A percentile compares a stretch with the other conserved stretches of the same genome.
phyloP scores from a whole-genome alignment of 1,139 yeast species.

The Protomyces inundatus region DNA sequence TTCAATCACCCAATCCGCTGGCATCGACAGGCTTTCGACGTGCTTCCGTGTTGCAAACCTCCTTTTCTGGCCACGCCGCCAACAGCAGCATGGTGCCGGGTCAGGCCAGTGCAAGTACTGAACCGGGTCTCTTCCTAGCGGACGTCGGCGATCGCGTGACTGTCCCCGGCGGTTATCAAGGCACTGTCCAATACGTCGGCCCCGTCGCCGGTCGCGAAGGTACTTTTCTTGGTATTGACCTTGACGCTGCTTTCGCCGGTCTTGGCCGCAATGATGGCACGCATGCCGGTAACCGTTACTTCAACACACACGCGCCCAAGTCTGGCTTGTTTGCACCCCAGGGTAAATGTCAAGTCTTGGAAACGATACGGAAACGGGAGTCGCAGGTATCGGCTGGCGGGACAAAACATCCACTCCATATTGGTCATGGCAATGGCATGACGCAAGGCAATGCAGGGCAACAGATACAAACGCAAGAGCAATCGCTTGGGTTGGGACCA shows the following conservation, averaged over 20 bases:
- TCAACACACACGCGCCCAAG: conserved; percentile 44
- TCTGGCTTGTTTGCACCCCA: conserved; percentile 34
- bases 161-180: conserved; percentile 46
- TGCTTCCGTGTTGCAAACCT: too few relatives aligned
- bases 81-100: too few relatives aligned
- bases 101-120: too few relatives aligned
- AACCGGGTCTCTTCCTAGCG: not conserved
- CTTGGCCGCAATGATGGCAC: conserved; percentile 79
- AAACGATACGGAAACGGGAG: not conserved
- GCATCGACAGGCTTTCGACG: too few relatives aligned
- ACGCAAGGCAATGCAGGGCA: not conserved
- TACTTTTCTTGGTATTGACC: conserved; percentile 81
- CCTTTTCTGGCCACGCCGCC: too few relatives aligned
- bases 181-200: conserved; percentile 68
- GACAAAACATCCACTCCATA: not conserved
- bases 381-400: conserved; percentile 1
- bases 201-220: conserved; percentile 69
- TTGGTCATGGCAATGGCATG: too few relatives aligned
- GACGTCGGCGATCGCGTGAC: conserved; percentile 42
- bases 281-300: conserved; percentile 55
- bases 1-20: too few relatives aligned
- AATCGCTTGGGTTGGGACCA: not conserved
- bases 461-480: not conserved
- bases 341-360: conserved; percentile 21
- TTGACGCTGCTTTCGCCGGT: conserved; percentile 56